Percentiles rank a stretch among this genome's conserved stretches.
phyloP scores from a whole-genome alignment of 306 rosid species.

The Cucumis melo region DNA sequence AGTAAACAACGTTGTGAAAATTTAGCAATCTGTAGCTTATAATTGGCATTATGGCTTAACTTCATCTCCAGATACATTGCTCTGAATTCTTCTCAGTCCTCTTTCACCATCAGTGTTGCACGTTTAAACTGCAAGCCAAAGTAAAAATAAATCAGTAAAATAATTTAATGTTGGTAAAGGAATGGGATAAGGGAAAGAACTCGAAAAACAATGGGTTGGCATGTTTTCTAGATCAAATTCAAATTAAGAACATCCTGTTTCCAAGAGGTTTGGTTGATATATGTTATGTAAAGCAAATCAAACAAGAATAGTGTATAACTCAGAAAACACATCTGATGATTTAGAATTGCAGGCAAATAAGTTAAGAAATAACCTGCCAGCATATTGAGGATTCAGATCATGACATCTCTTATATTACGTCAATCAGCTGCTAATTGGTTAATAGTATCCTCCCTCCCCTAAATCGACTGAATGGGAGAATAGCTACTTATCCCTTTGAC shows the following conservation, averaged over 20 bases:
- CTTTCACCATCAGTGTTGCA: no score
- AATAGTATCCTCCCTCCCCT: not conserved
- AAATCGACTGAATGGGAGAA: not conserved
- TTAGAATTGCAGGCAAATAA: not conserved
- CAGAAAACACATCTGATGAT: not conserved
- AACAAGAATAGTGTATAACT: not conserved
- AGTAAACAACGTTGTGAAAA: not conserved
- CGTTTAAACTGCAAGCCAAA: not conserved
- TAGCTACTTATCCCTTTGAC: not conserved
- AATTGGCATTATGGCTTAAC: not conserved
- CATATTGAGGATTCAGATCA: not conserved
- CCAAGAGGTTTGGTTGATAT: not conserved
- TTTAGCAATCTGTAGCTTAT: slow-evolving; percentile 2
- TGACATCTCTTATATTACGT: not conserved
- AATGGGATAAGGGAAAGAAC: not conserved
- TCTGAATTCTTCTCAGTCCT: not conserved
- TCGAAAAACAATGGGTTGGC: not conserved
- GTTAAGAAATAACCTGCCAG: not conserved
- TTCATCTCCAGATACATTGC: not conserved
- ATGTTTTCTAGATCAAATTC: not conserved
- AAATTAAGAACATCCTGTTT: not conserved
- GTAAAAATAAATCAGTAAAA: not conserved
- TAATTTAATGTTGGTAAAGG: not conserved
- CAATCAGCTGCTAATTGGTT: not conserved
- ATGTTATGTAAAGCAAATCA: not conserved